Evolutionary conservation across 2,329 filamentous ascomycete genomes (phyloP), one percentile per base, ranked within the genome.

Genomic region (Diaporthe australafricana): DNA sequence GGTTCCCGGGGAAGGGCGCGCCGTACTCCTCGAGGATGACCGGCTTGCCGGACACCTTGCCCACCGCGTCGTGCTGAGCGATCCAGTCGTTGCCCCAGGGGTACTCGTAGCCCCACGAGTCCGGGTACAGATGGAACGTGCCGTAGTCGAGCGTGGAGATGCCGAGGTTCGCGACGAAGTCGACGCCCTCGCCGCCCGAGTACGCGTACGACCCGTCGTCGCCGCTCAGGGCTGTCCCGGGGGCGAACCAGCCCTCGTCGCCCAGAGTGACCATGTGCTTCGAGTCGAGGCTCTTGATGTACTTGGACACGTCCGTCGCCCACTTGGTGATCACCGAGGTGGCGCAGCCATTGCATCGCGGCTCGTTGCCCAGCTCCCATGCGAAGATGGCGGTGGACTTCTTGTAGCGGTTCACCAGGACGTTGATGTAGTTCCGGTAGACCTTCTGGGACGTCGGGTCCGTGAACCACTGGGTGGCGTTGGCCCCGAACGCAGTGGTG

Each of bases 241-340:
- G 73, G 2, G 80, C 56, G 1, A 79, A 79, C 40, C 80, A 80
- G 2, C 83, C 83, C 70, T 84, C 91, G 74, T 92, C 90, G 20
- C 91, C 90, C 25, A 90, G 84, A 0, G 87, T 87, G 50, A 92
- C 89, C 84, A 92, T 87, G 78, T 92, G 91, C 57, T 85, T 78
- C 1, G 84, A 75, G 76, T 92, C 91, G 7, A 92, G 80, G 3
- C 83, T 86, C 78, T 92, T 91, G 78, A 93, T 88, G 75, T 90
- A 92, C 11, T 83, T 80, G 32, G 87, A 90, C 16, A 86, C 89
- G 16, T 82, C 80, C 14, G 83, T 80, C 25, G 89, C 88, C 91
- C 90, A 93, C 56, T 87, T 83, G 45, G 85, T 86, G 72, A 93
- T 84, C 27, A 91, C 85, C 9, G 85, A 84, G 1, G 88, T 87